Evolutionary conservation across 1,284 basidiomycete species (phyloP).

Genomic region (Entoloma clypeatum): DNA sequence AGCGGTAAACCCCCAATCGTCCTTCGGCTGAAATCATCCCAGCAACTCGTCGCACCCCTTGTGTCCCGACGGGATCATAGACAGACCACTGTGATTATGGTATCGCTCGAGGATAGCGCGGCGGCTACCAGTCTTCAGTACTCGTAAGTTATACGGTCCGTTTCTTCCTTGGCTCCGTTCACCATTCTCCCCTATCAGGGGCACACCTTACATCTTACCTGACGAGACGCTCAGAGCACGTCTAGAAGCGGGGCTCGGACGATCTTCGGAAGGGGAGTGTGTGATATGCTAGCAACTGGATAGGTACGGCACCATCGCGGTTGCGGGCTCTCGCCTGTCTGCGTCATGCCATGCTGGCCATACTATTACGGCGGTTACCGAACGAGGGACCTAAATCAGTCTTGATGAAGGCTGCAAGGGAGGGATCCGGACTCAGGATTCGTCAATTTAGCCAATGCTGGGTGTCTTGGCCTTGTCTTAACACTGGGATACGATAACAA

Average conservation of each 20-base stretch:
- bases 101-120: slow-evolving; percentile 42
- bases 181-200: slow-evolving; percentile 31
- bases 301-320: too few relatives aligned
- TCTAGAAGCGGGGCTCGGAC: slow-evolving; percentile 52
- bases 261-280: slow-evolving; percentile 46
- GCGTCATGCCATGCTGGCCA: too few relatives aligned
- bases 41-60: slow-evolving; percentile 26
- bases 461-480: too few relatives aligned
- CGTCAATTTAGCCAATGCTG: too few relatives aligned
- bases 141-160: slow-evolving; percentile 39
- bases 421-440: too few relatives aligned
- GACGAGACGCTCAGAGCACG: slow-evolving; percentile 51
- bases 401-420: too few relatives aligned
- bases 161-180: not conserved
- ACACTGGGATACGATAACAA: too few relatives aligned
- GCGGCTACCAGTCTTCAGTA: slow-evolving; percentile 50
- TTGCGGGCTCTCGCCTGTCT: too few relatives aligned
- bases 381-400: too few relatives aligned
- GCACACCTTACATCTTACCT: slow-evolving; percentile 49
- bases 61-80: slow-evolving; percentile 14
- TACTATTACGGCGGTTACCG: too few relatives aligned
- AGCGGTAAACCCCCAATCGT: slow-evolving; percentile 36
- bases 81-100: slow-evolving; percentile 30
- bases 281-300: slow-evolving; percentile 60
- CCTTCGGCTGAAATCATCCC: slow-evolving; percentile 38